A percentile compares a stretch with the other conserved stretches of the same genome.
These are phyloP conservation scores for Acacia pycnantha DNA, from an alignment of 331 rosid species.

Conservation along the genomic window DNA sequence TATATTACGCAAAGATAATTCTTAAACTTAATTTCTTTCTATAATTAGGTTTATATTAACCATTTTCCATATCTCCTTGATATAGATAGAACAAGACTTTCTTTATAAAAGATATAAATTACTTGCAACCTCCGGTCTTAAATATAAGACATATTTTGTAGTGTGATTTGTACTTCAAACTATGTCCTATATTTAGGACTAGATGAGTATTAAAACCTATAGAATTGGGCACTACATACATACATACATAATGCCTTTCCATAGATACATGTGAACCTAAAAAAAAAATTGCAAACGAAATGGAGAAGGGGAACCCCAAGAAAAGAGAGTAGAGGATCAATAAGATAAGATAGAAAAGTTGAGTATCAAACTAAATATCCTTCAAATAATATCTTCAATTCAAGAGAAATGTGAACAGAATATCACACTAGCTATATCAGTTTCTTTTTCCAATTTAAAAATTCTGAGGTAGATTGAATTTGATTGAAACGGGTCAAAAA, in stretches of 20 bases:
- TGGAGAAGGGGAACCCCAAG: background rate
- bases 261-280: background rate
- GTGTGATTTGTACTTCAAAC: too few species aligned
- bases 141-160: too few species aligned
- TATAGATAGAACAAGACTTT: too few species aligned
- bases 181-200: too few species aligned
- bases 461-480: background rate
- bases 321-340: background rate
- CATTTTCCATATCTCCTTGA: background rate
- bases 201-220: background rate
- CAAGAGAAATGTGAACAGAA: background rate
- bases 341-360: background rate
- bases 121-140: too few species aligned
- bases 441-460: too few species aligned
- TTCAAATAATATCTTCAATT: too few species aligned
- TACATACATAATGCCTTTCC: background rate
- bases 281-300: background rate
- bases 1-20: too few species aligned
- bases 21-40: background rate
- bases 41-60: background rate
- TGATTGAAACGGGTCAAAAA: background rate
- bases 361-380: too few species aligned
- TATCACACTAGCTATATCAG: too few species aligned
- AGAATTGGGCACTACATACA: too few species aligned
- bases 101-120: too few species aligned